Evolutionary conservation across 805 yeast genomes (phyloP).

Genomic region (Candida gorgasii): DNA sequence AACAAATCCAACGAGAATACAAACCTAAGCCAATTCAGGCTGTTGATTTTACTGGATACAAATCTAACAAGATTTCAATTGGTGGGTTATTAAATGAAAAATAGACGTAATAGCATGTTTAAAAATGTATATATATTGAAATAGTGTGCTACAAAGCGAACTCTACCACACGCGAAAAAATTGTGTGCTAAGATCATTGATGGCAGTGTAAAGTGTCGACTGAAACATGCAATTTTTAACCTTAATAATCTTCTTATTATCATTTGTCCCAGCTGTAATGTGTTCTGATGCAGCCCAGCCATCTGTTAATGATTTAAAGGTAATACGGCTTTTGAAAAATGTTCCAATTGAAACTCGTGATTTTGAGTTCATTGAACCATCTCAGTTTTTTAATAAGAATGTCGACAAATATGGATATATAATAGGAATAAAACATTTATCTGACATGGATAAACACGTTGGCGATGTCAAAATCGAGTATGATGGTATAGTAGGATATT

Average conservation of each 20-base stretch:
- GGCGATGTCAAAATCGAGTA: neutral
- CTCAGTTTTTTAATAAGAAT: conserved; percentile 9
- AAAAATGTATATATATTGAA: conserved; percentile 5
- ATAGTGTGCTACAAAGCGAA: too few relatives aligned
- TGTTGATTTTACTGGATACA: conserved; percentile 16
- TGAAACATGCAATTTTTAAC: neutral
- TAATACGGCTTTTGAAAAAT: conserved; percentile 8
- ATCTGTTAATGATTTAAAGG: conserved; percentile 4
- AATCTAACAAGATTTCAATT: conserved; percentile 26
- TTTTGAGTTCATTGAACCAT: neutral
- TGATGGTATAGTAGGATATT: neutral
- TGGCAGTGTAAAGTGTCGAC: neutral
- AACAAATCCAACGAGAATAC: neutral
- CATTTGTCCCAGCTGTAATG: neutral
- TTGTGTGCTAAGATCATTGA: neutral
- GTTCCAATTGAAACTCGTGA: conserved; percentile 10
- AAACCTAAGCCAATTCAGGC: conserved; percentile 7
- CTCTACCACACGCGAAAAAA: neutral
- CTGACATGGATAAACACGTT: neutral
- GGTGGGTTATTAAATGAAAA: conserved; percentile 39
- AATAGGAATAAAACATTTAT: neutral
- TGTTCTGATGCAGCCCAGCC: neutral
- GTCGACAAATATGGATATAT: conserved; percentile 12
- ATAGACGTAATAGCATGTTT: conserved; percentile 5
- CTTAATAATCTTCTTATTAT: neutral